Conservation (phyloP, 306 rosid genomes). For the Cicer bijugum region DNA sequence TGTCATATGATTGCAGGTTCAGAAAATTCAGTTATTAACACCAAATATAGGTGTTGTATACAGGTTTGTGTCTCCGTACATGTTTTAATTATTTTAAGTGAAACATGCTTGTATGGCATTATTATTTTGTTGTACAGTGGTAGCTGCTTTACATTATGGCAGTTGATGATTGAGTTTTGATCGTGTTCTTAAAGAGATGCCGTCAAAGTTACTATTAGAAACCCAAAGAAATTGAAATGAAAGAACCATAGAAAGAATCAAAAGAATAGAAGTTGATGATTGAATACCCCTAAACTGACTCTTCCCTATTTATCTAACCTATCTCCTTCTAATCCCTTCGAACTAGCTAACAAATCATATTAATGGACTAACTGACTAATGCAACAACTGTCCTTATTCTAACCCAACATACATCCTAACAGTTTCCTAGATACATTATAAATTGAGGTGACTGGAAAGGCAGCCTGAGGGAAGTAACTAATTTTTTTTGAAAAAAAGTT, state of each 20-base stretch:
- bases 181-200: slow-evolving; percentile 9
- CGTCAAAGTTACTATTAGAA: neutral
- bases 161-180: slow-evolving; percentile 26
- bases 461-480: neutral
- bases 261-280: neutral
- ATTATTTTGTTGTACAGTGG: neutral
- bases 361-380: slow-evolving; percentile 6
- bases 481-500: neutral
- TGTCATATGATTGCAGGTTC: slow-evolving; percentile 63
- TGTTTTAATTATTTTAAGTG: slow-evolving; percentile 41
- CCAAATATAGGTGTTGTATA: slow-evolving; percentile 96
- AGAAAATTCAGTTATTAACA: slow-evolving; percentile 82
- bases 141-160: slow-evolving; percentile 12
- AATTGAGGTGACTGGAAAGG: slow-evolving; percentile 24
- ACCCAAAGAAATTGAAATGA: neutral
- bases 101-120: slow-evolving; percentile 23
- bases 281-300: neutral
- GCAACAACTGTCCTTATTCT: neutral
- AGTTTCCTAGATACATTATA: slow-evolving; percentile 20
- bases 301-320: neutral
- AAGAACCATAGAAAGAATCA: neutral
- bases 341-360: neutral
- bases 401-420: neutral
- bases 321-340: neutral
- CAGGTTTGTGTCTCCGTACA: slow-evolving; percentile 59